Conservation (phyloP, 441 rosid species). For the Hypseocharis bilobata region DNA sequence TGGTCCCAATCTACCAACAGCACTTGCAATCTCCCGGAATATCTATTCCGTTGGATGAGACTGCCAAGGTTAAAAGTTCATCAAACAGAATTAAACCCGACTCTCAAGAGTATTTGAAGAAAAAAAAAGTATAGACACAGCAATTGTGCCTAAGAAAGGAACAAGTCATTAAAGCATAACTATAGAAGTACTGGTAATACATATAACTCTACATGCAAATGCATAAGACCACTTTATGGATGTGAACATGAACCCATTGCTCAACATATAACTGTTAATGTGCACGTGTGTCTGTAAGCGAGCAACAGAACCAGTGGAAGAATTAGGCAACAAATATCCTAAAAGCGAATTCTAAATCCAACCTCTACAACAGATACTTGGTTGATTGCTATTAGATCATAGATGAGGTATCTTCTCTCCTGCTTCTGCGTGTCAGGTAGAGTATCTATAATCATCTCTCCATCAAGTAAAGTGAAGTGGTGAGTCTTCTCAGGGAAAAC, state of each 20-base stretch:
- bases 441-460: conserved; percentile 94
- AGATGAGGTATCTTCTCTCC: conserved; percentile 96
- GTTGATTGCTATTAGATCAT: conserved; percentile 89
- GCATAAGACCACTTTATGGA: neutral
- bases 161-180: neutral
- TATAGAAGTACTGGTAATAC: neutral
- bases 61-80: too few relatives aligned
- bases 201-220: neutral
- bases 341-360: conserved; percentile 17
- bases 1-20: neutral
- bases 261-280: neutral
- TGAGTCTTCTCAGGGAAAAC: conserved; percentile 70
- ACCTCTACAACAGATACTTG: conserved; percentile 77
- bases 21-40: neutral
- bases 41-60: too few relatives aligned
- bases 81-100: too few relatives aligned
- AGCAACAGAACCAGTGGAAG: neutral
- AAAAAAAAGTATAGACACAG: neutral
- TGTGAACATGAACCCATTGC: neutral
- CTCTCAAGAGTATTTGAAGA: too few relatives aligned
- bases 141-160: conserved; percentile 2
- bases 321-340: neutral
- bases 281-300: too few relatives aligned
- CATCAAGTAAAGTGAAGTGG: conserved; percentile 85
- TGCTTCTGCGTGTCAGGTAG: conserved; percentile 79